Conservation (phyloP, 2,329 filamentous ascomycete species). For the Neurospora sp. region DNA sequence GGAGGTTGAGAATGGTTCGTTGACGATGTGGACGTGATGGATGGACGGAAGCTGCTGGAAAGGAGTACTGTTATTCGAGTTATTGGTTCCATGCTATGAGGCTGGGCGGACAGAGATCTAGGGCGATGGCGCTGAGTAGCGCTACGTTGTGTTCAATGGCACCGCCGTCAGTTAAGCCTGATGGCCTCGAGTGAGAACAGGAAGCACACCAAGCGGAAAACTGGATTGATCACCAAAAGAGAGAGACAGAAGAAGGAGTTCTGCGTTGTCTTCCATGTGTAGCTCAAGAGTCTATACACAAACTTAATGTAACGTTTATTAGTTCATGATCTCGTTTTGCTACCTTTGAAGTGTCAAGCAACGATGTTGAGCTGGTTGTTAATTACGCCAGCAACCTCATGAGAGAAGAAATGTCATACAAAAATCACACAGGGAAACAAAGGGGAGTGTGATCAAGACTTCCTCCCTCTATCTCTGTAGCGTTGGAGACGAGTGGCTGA, state of each 20-base stretch:
- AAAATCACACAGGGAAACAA: neutral
- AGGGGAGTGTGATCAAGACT: too few relatives aligned
- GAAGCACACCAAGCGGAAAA: neutral
- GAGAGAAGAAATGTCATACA: neutral
- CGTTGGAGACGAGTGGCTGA: neutral
- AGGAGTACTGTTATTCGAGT: neutral
- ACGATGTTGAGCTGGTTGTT: neutral
- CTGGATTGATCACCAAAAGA: neutral
- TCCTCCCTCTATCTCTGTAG: neutral
- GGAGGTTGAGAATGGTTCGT: neutral
- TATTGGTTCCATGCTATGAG: neutral
- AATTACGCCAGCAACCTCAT: neutral
- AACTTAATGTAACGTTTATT: neutral
- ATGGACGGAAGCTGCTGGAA: too few relatives aligned
- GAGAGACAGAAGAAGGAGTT: neutral
- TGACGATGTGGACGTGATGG: neutral
- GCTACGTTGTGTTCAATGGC: neutral
- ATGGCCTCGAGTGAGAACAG: accelerated
- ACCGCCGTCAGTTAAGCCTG: neutral
- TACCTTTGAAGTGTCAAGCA: neutral
- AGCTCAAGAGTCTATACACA: neutral
- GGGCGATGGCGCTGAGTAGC: neutral
- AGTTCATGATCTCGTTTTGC: neutral
- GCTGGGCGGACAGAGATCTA: too few relatives aligned
- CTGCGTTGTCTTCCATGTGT: neutral